Evolutionary conservation across 2,329 filamentous ascomycete species (phyloP), one percentile per base, ranked within the genome.

Genomic region (Trichoderma gracile): DNA sequence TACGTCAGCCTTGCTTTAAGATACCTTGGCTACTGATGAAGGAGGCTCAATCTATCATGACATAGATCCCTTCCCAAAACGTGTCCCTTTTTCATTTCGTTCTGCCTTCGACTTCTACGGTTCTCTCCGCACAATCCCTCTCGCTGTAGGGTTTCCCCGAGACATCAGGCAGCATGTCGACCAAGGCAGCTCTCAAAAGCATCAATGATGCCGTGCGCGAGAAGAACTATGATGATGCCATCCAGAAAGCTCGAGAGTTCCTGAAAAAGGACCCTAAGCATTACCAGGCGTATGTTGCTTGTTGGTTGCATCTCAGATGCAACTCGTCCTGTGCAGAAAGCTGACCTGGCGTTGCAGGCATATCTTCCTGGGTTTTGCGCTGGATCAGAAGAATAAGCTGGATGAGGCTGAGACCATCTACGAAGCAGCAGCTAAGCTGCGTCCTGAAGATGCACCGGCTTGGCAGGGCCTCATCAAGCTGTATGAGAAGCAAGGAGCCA

Each of bases 401-500:
- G 86, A 90, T 7, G 89, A 92, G 46, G 88, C 95, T 0, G 93
- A 95, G 70, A 84, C 83, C 40, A 86, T 88, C 1, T 98, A 98
- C 76, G 81, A 84, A 46, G 81, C 84, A 38, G 95, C 94, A 1
- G 86, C 90, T 6, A 81, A 82, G 21, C 80, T 92, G 67, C 93
- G 92, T 68, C 86, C 88, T 0, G 81, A 86, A 19, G 93, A 97
- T 69, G 80, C 86, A n/a, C 90, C 94, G 71, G 91, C 91, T 69
- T 98, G 92, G 92, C 91, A 97, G 74, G 95, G 95, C 1, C 81
- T 99, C 52, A 85, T 95, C 75, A 91, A 89, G 72, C 78, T 98
- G 33, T 97, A 92, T 74, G 92, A 97, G 77, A 89, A 87, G 70
- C 90, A 93, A 72, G 88, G 86, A 17, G 76, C 80, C 33, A 82